Evolutionary conservation across 768 basidiomycete species (phyloP).

Genomic region (Jaapia argillacea): DNA sequence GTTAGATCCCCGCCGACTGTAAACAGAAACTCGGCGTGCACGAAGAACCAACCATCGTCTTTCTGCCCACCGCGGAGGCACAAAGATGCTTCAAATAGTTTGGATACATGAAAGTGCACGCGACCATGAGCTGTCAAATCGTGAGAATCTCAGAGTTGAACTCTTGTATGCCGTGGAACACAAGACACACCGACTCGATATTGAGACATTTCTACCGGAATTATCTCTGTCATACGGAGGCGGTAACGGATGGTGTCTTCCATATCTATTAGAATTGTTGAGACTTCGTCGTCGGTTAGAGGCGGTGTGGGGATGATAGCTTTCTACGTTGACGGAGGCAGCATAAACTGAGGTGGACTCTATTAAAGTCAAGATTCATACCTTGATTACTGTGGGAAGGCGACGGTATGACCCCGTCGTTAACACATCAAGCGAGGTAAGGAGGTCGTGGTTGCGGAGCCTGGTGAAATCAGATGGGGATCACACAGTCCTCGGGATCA

Average conservation of each 20-base stretch:
- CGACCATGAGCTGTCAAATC: slow-evolving; percentile 66
- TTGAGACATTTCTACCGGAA: slow-evolving; percentile 74
- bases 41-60: slow-evolving; percentile 81
- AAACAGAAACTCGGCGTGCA: slow-evolving; percentile 66
- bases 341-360: slow-evolving; percentile 1
- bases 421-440: slow-evolving; percentile 85
- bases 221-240: slow-evolving; percentile 65
- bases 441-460: slow-evolving; percentile 86
- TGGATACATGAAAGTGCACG: slow-evolving; percentile 63
- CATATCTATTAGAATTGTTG: slow-evolving; percentile 57
- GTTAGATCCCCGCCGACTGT: slow-evolving; percentile 66
- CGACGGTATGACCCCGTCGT: slow-evolving; percentile 80
- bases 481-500: too few species aligned
- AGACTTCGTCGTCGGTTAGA: slow-evolving; percentile 56
- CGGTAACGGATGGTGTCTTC: slow-evolving; percentile 75
- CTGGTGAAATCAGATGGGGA: slow-evolving; percentile 30
- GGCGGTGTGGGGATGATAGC: slow-evolving; percentile 53
- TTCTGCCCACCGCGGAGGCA: slow-evolving; percentile 62
- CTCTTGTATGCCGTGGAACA: slow-evolving; percentile 9
- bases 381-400: slow-evolving; percentile 76
- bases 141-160: slow-evolving; percentile 12
- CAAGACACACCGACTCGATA: slow-evolving; percentile 49
- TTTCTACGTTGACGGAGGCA: slow-evolving; percentile 47
- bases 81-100: slow-evolving; percentile 64
- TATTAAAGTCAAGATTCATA: slow-evolving; percentile 15